A percentile compares a stretch with the other conserved stretches of the same genome.
phyloP scores from a whole-genome alignment of 73 alveolate species.

The Paramecium bursaria region DNA sequence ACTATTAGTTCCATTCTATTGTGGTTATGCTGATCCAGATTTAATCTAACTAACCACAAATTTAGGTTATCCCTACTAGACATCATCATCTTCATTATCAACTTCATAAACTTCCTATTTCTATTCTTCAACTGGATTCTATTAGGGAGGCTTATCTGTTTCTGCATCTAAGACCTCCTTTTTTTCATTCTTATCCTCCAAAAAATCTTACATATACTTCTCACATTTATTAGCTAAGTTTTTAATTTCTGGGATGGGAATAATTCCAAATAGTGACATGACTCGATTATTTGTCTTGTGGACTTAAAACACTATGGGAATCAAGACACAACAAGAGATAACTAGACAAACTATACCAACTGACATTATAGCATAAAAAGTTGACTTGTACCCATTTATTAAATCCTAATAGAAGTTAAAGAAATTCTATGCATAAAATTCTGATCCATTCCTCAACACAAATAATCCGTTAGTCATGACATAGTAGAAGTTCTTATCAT shows the following conservation, averaged over 20 bases:
- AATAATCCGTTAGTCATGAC: slow-evolving; percentile 62
- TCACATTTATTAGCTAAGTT: slow-evolving; percentile 69
- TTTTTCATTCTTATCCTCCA: slow-evolving; percentile 63
- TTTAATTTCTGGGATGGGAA: slow-evolving; percentile 63
- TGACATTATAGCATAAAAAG: slow-evolving; percentile 60
- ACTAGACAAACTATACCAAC: slow-evolving; percentile 68
- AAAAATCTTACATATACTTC: slow-evolving; percentile 56
- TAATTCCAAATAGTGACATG: slow-evolving; percentile 66
- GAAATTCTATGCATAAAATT: slow-evolving; percentile 49
- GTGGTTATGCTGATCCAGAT: no score
- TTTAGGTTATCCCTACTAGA: no score
- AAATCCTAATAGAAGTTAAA: slow-evolving; percentile 53
- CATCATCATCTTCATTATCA: slow-evolving; percentile 52
- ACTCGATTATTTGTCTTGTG: slow-evolving; percentile 68
- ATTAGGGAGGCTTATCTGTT: background rate
- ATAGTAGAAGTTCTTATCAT: slow-evolving; percentile 53
- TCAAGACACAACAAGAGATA: slow-evolving; percentile 43
- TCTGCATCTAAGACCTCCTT: slow-evolving; percentile 27
- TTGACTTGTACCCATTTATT: slow-evolving; percentile 31
- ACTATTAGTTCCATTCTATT: no score
- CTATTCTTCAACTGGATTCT: background rate
- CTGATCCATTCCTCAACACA: slow-evolving; percentile 60
- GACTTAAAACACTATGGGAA: slow-evolving; percentile 67
- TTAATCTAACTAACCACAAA: no score
- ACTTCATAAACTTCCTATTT: slow-evolving; percentile 40